Base-by-base conservation (phyloP, 305 asterid genomes). In the Solanum chacoense region DNA sequence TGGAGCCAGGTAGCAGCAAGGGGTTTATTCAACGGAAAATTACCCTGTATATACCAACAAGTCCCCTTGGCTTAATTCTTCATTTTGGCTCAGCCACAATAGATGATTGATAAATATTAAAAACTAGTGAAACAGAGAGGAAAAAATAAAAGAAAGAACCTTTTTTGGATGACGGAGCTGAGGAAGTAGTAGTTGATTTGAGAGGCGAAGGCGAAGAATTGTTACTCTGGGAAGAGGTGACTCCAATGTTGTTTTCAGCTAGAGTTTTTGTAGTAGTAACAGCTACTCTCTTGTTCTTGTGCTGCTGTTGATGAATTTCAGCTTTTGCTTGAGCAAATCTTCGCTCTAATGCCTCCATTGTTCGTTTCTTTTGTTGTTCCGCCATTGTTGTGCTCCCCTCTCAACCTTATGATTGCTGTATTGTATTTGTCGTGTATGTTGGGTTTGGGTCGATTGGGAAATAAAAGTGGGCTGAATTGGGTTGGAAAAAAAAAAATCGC, bases 291-390 rank as follows among this genome's bases (percentile, higher is more conserved):
- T 92, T 93, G 91, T 91, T 85, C 90, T 91, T 93, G 87, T 92
- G 92, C 78, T 93, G 92, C 81, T 91, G 75, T 50, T 31, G 92
- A 12, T 89, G 93, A 90, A 90, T 86, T 81, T 94, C 98, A 28
- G 95, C 93, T 92, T 94, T 92, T 22, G 94, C 94, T 93, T 94
- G 97, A 12, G 98, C 98, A 83, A 94, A 94, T 90, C 98, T 94
- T 91, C 94, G 94, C 86, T 93, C 96, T 74, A 97, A 84, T 69
- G 99, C 99, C 69, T 96, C 98, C 88, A 92, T 34, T 5, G 98
- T 91, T 83, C 98, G 93, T 88, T 89, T 96, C 92, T 87, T 92
- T 89, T 94, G 98, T 31, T 93, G 94, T 31, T 93, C 99, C 92
- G 92, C 92, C 93, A 90, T 91, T 77, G 84, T 37, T 32, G 35